Percentiles rank a stretch among this genome's conserved stretches.
phyloP scores from a whole-genome alignment of 2,329 filamentous ascomycete genomes.

The Trichoderma polysporum region DNA sequence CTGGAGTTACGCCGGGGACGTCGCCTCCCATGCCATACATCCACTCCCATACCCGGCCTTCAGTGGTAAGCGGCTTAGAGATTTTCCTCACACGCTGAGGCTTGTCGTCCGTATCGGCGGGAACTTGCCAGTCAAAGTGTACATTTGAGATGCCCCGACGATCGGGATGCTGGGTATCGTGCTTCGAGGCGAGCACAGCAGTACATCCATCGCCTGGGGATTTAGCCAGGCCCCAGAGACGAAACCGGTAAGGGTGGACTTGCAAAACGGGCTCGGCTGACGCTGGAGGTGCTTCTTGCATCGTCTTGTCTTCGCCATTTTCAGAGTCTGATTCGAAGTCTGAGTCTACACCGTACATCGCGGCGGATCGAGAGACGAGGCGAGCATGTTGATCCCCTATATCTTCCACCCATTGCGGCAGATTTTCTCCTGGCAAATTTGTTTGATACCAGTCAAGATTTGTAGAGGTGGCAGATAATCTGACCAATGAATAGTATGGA shows the following conservation, averaged over 20 bases:
- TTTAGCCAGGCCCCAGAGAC: slow-evolving; percentile 53
- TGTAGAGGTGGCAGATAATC: slow-evolving; percentile 51
- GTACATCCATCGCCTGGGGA: slow-evolving; percentile 54
- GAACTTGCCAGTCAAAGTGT: slow-evolving; percentile 37
- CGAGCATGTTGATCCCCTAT: slow-evolving; percentile 46
- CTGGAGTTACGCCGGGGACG: slow-evolving; percentile 43
- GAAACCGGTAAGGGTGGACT: slow-evolving; percentile 50
- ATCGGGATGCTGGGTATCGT: slow-evolving; percentile 50
- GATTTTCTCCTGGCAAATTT: slow-evolving; percentile 39
- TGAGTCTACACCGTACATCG: slow-evolving; percentile 38
- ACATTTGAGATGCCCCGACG: slow-evolving; percentile 40
- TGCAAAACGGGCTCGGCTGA: slow-evolving; percentile 34
- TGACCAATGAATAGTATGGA: slow-evolving; percentile 53
- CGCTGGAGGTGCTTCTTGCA: slow-evolving; percentile 20
- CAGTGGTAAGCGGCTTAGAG: slow-evolving; percentile 46
- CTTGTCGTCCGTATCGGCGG: slow-evolving; percentile 17
- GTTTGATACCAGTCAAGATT: slow-evolving; percentile 56
- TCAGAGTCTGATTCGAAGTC: slow-evolving; percentile 30
- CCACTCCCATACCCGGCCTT: slow-evolving; percentile 57
- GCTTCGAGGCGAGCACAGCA: slow-evolving; percentile 50
- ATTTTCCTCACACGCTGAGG: not conserved
- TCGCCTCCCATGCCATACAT: slow-evolving; percentile 55
- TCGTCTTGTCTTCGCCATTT: slow-evolving; percentile 24
- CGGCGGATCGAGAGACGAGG: slow-evolving; percentile 46
- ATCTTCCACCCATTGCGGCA: slow-evolving; percentile 49